Percentiles rank a stretch among this genome's conserved stretches.
Conservation (phyloP, 2,329 filamentous ascomycete species). For the Ustilaginoidea virens region DNA sequence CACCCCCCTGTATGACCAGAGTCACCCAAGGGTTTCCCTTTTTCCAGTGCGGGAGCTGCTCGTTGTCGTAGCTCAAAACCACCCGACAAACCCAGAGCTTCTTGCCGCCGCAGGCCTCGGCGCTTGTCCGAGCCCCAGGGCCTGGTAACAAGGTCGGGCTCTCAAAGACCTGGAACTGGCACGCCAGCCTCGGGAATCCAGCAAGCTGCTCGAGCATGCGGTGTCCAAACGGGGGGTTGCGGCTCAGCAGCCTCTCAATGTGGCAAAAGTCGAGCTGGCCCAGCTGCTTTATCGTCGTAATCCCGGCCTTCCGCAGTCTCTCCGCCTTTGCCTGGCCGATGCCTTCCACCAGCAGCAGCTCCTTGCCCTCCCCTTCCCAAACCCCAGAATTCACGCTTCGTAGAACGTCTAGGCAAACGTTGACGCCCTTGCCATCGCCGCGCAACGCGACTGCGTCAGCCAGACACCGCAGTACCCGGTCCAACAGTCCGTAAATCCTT, state of each 20-base stretch:
- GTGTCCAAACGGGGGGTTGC: constrained; percentile 70
- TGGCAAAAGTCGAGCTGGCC: constrained; percentile 48
- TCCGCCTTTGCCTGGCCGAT: constrained; percentile 63
- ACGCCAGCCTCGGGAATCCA: constrained; percentile 48
- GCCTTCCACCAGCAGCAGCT: constrained; percentile 69
- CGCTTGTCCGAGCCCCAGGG: too few relatives aligned
- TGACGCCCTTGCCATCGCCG: constrained; percentile 48
- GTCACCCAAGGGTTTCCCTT: constrained; percentile 53
- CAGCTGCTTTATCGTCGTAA: constrained; percentile 58
- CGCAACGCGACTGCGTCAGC: constrained; percentile 21
- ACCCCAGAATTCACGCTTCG: constrained; percentile 58
- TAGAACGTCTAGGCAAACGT: constrained; percentile 59
- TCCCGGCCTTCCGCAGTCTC: constrained; percentile 55
- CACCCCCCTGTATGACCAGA: constrained; percentile 50
- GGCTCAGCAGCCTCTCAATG: constrained; percentile 63
- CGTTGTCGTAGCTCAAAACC: constrained; percentile 57
- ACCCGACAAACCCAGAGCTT: constrained; percentile 41
- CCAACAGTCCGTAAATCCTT: constrained; percentile 18
- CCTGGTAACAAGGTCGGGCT: constrained; percentile 2
- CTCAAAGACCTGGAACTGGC: constrained; percentile 21
- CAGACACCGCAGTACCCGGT: constrained; percentile 20
- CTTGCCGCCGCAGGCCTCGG: too few relatives aligned
- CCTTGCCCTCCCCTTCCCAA: constrained; percentile 71
- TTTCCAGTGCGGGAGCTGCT: constrained; percentile 43
- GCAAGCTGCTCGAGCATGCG: constrained; percentile 49